Conservation (phyloP, 306 rosid genomes). For the Crotalaria pallida region DNA sequence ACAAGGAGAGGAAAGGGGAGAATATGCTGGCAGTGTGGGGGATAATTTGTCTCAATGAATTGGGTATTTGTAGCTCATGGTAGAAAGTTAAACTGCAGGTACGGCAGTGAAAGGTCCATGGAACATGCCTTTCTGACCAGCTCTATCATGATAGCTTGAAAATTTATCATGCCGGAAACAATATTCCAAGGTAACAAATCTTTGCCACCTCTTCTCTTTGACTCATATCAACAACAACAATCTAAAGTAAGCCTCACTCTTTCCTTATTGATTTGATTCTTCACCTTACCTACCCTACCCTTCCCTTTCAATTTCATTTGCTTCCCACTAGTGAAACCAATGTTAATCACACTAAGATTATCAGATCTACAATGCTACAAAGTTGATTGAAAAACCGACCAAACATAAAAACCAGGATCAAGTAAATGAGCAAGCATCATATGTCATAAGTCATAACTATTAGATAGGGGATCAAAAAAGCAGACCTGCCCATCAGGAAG, state of each 20-base stretch:
- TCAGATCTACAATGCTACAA: not conserved
- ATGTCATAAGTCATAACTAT: not conserved
- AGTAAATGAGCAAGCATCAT: conserved; percentile 9
- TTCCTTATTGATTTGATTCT: not conserved
- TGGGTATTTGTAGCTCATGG: not conserved
- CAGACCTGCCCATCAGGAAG: conserved; percentile 98
- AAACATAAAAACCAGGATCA: conserved; percentile 4
- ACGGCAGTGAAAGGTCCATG: not conserved
- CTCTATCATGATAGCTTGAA: not conserved
- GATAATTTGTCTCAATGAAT: not conserved
- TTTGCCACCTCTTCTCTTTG: conserved; percentile 1
- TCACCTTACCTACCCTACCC: not conserved
- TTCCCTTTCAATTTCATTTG: not conserved
- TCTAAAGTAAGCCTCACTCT: conserved; percentile 2
- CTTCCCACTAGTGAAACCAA: not conserved
- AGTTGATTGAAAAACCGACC: conserved; percentile 12
- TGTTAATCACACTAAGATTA: not conserved
- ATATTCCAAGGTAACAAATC: not conserved
- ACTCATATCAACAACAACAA: not conserved
- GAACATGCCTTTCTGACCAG: not conserved
- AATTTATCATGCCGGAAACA: not conserved
- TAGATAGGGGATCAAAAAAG: conserved; percentile 19
- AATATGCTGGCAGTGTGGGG: not conserved
- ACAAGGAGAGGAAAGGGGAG: not conserved
- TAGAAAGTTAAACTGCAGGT: not conserved